A percentile compares a stretch with the other conserved stretches of the same genome.
Conservation (phyloP, 805 yeast species). For the Yarrowia sp. region DNA sequence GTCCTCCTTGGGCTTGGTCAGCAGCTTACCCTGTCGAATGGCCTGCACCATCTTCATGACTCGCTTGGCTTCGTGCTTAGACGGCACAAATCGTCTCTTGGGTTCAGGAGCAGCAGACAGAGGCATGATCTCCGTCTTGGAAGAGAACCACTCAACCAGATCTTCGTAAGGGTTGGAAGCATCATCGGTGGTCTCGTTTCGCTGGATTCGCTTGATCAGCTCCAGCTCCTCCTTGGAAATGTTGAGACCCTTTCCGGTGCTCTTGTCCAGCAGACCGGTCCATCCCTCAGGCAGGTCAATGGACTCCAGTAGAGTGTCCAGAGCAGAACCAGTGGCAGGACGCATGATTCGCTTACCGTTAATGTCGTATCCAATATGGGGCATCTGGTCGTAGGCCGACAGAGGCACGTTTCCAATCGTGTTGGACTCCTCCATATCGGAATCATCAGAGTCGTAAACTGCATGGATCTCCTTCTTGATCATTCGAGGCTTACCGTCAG, state of each 20-base stretch:
- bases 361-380: conserved; percentile 94
- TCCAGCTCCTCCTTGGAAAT: conserved; percentile 85
- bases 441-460: conserved; percentile 90
- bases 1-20: conserved; percentile 63
- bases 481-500: conserved; percentile 76
- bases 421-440: conserved; percentile 75
- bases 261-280: conserved; percentile 92
- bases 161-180: conserved; percentile 86
- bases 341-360: conserved; percentile 98
- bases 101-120: conserved; percentile 94
- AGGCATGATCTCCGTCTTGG: conserved; percentile 83
- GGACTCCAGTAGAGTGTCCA: conserved; percentile 82
- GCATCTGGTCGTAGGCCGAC: conserved; percentile 93
- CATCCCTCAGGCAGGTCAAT: conserved; percentile 97
- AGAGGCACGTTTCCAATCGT: conserved; percentile 93
- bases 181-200: conserved; percentile 79
- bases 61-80: conserved; percentile 93
- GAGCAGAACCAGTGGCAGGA: conserved; percentile 95
- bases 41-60: conserved; percentile 96
- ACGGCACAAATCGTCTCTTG: conserved; percentile 92
- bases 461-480: conserved; percentile 91
- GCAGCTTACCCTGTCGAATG: conserved; percentile 91
- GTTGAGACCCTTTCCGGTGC: conserved; percentile 82
- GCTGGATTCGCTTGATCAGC: conserved; percentile 79
- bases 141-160: conserved; percentile 91